Conservation (phyloP, 2,329 filamentous ascomycete genomes). For the Aspergillus viridinutans region DNA sequence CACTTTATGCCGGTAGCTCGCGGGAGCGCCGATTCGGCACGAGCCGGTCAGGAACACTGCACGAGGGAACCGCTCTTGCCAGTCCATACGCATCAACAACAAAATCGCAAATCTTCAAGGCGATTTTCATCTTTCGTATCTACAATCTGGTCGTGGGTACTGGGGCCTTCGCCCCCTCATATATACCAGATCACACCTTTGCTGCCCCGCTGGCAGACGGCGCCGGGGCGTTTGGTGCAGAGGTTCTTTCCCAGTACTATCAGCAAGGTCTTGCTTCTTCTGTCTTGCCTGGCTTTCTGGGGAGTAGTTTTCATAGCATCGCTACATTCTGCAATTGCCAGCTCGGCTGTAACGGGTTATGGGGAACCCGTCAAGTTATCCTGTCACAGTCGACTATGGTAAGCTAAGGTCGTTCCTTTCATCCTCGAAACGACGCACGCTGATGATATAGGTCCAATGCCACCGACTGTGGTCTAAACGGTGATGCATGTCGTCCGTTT, state of each 20-base stretch:
- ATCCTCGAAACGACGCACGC: neutral
- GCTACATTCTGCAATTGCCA: constrained; percentile 27
- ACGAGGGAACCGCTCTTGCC: constrained; percentile 20
- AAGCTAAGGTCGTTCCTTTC: constrained; percentile 22
- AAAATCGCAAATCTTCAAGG: neutral
- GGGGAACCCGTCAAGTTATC: constrained; percentile 33
- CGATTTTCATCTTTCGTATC: constrained; percentile 22
- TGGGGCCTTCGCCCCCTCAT: constrained; percentile 29
- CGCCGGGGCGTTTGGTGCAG: constrained; percentile 29
- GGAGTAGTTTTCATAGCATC: constrained; percentile 29
- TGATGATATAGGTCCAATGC: constrained; percentile 29
- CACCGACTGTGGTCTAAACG: constrained; percentile 52
- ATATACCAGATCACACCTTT: constrained; percentile 32
- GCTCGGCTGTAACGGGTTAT: constrained; percentile 29
- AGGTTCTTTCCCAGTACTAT: constrained; percentile 22
- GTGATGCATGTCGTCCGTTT: constrained; percentile 55
- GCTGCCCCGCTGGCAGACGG: constrained; percentile 30
- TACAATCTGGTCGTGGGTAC: constrained; percentile 24
- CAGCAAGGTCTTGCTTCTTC: constrained; percentile 23
- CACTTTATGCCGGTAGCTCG: constrained; percentile 11
- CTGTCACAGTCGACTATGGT: constrained; percentile 35
- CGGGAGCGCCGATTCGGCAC: constrained; percentile 17
- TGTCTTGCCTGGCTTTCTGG: constrained; percentile 27
- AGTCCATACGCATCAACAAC: constrained; percentile 5
- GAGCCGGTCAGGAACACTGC: constrained; percentile 8